Evolutionary conservation across 1,284 basidiomycete species (phyloP).

Genomic region (Malassezia pachydermatis): DNA sequence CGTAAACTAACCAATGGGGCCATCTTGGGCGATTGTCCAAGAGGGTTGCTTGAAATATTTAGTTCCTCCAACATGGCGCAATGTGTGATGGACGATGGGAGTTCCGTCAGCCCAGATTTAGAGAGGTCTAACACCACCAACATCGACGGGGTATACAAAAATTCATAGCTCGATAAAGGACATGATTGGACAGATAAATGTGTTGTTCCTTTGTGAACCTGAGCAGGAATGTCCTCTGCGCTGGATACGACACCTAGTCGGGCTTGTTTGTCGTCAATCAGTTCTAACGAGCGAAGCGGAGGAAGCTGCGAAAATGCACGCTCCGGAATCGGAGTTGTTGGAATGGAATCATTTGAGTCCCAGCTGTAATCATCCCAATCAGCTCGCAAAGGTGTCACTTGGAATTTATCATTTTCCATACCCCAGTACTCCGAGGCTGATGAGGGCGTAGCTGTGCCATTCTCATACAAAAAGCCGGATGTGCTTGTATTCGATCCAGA

Average conservation of each 20-base stretch:
- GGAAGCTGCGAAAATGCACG: background rate
- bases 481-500: too few relatives aligned
- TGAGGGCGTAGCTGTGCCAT: too few relatives aligned
- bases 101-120: conserved; percentile 66
- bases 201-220: conserved; percentile 2
- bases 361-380: conserved; percentile 6
- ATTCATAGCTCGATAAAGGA: background rate
- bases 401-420: too few relatives aligned
- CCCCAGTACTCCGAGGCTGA: too few relatives aligned
- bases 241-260: conserved; percentile 1
- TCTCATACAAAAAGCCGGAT: too few relatives aligned
- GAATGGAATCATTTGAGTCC: conserved; percentile 3
- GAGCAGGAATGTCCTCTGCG: background rate
- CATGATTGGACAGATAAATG: conserved; percentile 11
- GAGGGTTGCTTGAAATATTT: conserved; percentile 79
- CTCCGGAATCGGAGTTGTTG: conserved; percentile 4
- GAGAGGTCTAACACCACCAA: conserved; percentile 45
- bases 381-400: too few relatives aligned
- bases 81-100: conserved; percentile 66
- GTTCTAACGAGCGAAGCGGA: background rate
- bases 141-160: conserved; percentile 10
- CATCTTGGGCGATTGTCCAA: conserved; percentile 51
- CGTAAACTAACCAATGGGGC: conserved; percentile 72
- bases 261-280: background rate
- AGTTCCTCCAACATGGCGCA: conserved; percentile 81